Base-by-base conservation (phyloP, 768 basidiomycete species). In the Podaxis sp. region DNA sequence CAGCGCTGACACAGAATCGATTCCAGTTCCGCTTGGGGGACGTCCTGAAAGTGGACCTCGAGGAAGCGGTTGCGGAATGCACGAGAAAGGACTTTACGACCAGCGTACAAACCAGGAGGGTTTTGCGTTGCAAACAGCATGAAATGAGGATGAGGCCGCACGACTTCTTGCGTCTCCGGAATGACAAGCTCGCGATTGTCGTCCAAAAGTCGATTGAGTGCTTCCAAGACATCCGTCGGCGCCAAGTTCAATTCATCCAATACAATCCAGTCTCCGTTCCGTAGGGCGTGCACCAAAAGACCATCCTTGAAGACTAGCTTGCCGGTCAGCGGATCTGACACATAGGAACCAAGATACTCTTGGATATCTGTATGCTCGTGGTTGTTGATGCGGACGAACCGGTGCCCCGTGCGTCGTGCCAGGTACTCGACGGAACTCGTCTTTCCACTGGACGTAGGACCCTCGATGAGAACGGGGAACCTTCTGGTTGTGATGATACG, bases 361-460 rank as follows among this genome's bases (percentile, higher is more conserved):
- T 99, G 97, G 55, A 99, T 97, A 71, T 99, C 97, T 4, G 97
- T 99, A 70, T 98, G 97, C 66, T 99, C 97, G 76, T 99, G 97
- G 69, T 99, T 99, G 78, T 99, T 99, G 81, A 99, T 98, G 43
- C 97, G 92, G 33, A 99, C 88, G 74, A 98, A 98, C 38, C 84
- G 87, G 77, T 99, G 97, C 0, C 97, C 96, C 0, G 95, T 97
- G 59, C 91, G 83, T 64, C 85, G 86, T 4, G 97, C 96, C 29
- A 99, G 84, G 73, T 96, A 98, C 75, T 98, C 96, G 50, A 99
- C 87, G 0, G 96, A 93, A 67, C 93, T 95, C 2, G 97, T 99
- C 79, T 99, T 99, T 41, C 97, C 97, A 61, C 90, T 91, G 1
- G 97, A 98, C 0, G 97, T 99, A 0, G 96, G 97, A 1, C 97